These are phyloP conservation scores for Sutorius australiensis DNA, from an alignment of 768 basidiomycete genomes.

Conservation along the genomic window DNA sequence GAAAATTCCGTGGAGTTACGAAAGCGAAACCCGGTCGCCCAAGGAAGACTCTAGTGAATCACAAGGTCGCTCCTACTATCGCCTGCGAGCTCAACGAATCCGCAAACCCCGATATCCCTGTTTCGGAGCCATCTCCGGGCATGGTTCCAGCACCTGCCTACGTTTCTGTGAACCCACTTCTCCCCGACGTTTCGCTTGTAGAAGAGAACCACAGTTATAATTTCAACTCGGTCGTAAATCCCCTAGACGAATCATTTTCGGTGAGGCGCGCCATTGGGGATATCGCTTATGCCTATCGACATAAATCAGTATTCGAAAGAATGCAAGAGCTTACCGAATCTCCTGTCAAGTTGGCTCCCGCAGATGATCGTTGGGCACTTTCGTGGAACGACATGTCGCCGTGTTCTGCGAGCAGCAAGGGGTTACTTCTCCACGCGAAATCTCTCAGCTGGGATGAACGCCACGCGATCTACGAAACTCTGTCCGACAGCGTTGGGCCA, in stretches of 20 bases:
- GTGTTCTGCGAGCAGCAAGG: conserved; percentile 18
- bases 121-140: conserved; percentile 10
- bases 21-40: conserved; percentile 32
- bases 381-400: conserved; percentile 17
- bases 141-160: conserved; percentile 8
- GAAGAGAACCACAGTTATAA: conserved; percentile 4
- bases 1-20: conserved; percentile 28
- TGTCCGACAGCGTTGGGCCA: conserved; percentile 47
- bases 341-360: conserved; percentile 6
- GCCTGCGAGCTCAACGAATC: conserved; percentile 11
- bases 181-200: conserved; percentile 1
- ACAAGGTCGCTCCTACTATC: conserved; percentile 1
- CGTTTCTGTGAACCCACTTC: conserved; percentile 29
- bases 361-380: conserved; percentile 6
- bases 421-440: conserved; percentile 18
- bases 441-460: conserved; percentile 45
- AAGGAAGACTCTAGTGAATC: conserved; percentile 18
- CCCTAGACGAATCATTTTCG: conserved; percentile 27
- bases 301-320: conserved; percentile 24
- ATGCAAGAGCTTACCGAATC: conserved; percentile 23
- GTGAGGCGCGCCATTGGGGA: conserved; percentile 28
- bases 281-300: conserved; percentile 26
- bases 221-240: conserved; percentile 20
- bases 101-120: conserved; percentile 1
- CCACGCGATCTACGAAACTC: conserved; percentile 45